Percentiles rank a stretch among this genome's conserved stretches.
Conservation (phyloP, 345 rosid genomes). For the Eucalyptus guilfoylei region DNA sequence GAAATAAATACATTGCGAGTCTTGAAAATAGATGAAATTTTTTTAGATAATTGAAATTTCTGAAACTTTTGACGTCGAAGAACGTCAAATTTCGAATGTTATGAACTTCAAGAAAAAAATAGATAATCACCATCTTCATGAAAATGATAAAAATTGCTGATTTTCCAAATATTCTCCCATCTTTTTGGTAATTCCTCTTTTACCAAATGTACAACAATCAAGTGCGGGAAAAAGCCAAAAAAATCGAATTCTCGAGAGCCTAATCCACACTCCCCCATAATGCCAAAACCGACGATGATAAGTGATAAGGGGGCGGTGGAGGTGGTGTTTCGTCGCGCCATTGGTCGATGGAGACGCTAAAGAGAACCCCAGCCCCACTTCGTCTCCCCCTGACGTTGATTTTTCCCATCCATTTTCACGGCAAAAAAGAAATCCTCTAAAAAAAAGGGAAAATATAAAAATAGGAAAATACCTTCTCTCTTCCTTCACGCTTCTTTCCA, state of each 20-base stretch:
- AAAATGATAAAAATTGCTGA: neutral
- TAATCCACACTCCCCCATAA: neutral
- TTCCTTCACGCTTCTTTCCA: conserved; percentile 26
- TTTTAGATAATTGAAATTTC: neutral
- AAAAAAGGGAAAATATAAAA: neutral
- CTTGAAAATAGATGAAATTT: neutral
- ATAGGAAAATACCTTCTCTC: neutral
- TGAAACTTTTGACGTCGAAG: fast-evolving
- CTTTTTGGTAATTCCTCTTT: neutral
- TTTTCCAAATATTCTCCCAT: neutral
- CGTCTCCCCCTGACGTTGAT: neutral
- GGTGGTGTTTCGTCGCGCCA: neutral
- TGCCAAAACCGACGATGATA: neutral
- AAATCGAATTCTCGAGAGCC: neutral
- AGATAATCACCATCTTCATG: neutral
- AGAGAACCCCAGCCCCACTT: neutral
- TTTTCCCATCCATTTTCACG: neutral
- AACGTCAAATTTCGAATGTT: fast-evolving
- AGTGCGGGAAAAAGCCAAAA: neutral
- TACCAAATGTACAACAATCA: no score
- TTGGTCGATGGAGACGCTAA: neutral
- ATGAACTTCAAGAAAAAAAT: neutral
- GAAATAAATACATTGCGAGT: fast-evolving
- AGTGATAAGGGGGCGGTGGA: neutral
- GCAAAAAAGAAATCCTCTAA: neutral